phyloP scores from a whole-genome alignment of 2,329 filamentous ascomycete genomes.

The Escovopsis weberi region DNA sequence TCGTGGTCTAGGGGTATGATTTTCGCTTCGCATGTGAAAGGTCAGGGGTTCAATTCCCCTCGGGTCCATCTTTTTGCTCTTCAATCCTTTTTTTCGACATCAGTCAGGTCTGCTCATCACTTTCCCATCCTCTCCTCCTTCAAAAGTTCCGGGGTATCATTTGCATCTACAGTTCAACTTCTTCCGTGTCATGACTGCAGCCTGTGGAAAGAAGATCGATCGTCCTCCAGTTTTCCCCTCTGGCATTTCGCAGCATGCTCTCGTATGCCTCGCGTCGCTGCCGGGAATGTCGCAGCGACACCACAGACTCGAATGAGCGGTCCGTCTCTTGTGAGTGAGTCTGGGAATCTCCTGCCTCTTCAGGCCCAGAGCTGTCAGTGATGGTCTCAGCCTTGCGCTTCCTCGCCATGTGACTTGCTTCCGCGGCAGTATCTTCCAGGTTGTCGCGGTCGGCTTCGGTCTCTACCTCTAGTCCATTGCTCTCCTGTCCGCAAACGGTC shows the following conservation, averaged over 20 bases:
- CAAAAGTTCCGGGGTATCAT: background rate
- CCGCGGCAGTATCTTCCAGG: background rate
- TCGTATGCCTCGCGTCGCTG: slow-evolving; percentile 19
- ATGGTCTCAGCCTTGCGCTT: slow-evolving; percentile 12
- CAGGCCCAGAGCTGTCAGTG: background rate
- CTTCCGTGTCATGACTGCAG: slow-evolving; percentile 16
- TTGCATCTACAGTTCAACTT: slow-evolving; percentile 17
- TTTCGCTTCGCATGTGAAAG: too few relatives aligned
- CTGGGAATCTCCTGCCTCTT: slow-evolving; percentile 3
- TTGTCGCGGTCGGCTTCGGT: too few relatives aligned
- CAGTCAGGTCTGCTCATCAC: too few relatives aligned
- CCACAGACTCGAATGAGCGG: slow-evolving; percentile 6
- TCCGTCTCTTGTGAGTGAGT: background rate
- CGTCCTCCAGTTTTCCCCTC: slow-evolving; percentile 15
- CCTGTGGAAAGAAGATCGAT: slow-evolving; percentile 22
- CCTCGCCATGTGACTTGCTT: background rate
- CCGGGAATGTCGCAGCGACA: slow-evolving; percentile 10
- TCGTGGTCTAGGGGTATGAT: too few relatives aligned
- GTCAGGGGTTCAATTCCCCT: too few relatives aligned
- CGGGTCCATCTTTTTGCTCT: too few relatives aligned
- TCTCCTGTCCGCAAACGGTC: background rate
- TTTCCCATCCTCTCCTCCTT: too few relatives aligned
- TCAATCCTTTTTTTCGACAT: too few relatives aligned
- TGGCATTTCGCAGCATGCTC: slow-evolving; percentile 16
- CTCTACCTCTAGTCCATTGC: background rate